Evolutionary conservation across 2,329 filamentous ascomycete genomes (phyloP), one percentile per base, ranked within the genome.

Genomic region (Colletotrichum tofieldiae): DNA sequence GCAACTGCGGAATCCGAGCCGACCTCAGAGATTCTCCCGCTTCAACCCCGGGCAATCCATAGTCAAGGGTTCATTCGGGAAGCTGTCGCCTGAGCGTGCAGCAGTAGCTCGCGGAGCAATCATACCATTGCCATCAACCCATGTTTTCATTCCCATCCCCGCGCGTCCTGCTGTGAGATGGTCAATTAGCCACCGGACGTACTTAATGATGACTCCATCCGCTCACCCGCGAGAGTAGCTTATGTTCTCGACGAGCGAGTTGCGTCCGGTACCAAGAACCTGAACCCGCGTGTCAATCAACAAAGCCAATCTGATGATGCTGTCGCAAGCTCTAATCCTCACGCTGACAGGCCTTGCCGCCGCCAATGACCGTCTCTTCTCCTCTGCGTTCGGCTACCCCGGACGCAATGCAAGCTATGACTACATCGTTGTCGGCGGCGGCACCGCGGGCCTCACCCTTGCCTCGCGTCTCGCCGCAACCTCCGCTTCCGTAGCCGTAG

Each of bases 371-470:
- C 64, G 68, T 26, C 49, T 71, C 35, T 67, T 62, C 37, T 72
- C 65, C 23, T 69, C 60, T 8, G 73, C 73, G 1, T 75, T 75
- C 41, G 74, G 71, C 32, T 66, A 74, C 11, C 71, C 73, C 26
- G 73, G 74, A 37, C 55, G 58, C 47, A 65, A 75, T 58, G 63
- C 67, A 7, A 75, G 71, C 39, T 75, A 64, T 47, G 73, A 75
- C 54, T 75, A 74, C 63, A 32, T 75, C 35, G 37, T 84, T 11
- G 77, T 83, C 29, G 82, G 83, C 39, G 83, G 83, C 41, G 83
- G 83, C 26, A 84, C 79, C 0, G 82, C 81, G 2, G 83, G 83
- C 37, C 77, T 81, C 47, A 77, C 78, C 0, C 60, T 84, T 1
- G 82, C 79, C 3, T 75, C 75, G 20, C 77, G 82, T 2, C 77